A percentile compares a stretch with the other conserved stretches of the same genome.
phyloP scores from a whole-genome alignment of 2,329 filamentous ascomycete genomes.

The Epichloe aotearoae region DNA sequence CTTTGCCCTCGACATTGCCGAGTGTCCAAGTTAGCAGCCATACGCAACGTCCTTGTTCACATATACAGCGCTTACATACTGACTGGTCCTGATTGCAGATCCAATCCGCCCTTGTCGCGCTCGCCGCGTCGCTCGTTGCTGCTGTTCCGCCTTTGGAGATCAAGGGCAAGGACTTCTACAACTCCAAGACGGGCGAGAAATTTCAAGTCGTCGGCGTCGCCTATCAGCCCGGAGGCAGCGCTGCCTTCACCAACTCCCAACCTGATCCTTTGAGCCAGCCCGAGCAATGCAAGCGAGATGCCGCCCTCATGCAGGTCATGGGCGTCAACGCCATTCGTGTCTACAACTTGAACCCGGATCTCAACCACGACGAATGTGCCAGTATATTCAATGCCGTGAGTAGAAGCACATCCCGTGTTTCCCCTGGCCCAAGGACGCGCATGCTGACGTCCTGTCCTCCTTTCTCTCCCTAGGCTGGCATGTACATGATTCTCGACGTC shows the following conservation, averaged over 20 bases:
- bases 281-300: slow-evolving; percentile 48
- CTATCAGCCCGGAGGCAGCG: slow-evolving; percentile 55
- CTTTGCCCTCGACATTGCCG: not conserved
- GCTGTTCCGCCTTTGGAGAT: slow-evolving; percentile 46
- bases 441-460: not conserved
- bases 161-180: slow-evolving; percentile 45
- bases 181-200: slow-evolving; percentile 41
- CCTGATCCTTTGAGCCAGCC: slow-evolving; percentile 48
- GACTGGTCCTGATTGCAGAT: slow-evolving; percentile 13
- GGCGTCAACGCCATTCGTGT: slow-evolving; percentile 56
- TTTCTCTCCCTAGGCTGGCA: slow-evolving; percentile 35
- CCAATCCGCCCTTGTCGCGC: slow-evolving; percentile 35
- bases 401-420: slow-evolving; percentile 1
- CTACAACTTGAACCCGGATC: slow-evolving; percentile 53
- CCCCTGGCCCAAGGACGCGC: not conserved
- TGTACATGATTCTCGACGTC: slow-evolving; percentile 57
- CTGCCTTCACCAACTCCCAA: slow-evolving; percentile 40
- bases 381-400: slow-evolving; percentile 51
- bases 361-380: slow-evolving; percentile 54
- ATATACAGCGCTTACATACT: slow-evolving; percentile 2
- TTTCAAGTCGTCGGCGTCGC: slow-evolving; percentile 56
- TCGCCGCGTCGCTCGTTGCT: slow-evolving; percentile 37
- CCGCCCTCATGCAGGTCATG: slow-evolving; percentile 50
- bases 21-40: not conserved
- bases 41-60: too few relatives aligned